Evolutionary conservation across 2,329 filamentous ascomycete genomes (phyloP).

Genomic region (Fusarium coicis): DNA sequence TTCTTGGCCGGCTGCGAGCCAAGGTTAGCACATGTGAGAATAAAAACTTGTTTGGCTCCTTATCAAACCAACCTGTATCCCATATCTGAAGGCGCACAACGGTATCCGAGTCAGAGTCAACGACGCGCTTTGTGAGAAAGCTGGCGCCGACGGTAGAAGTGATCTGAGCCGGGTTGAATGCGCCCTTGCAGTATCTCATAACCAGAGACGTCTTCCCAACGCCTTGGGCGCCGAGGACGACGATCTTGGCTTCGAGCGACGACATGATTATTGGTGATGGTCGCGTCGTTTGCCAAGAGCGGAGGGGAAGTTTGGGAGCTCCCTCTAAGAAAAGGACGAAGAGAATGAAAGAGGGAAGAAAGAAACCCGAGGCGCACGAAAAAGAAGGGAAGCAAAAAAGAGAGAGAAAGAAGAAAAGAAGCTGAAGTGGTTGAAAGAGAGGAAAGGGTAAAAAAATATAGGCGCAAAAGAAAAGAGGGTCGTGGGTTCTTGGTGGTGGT

Average conservation of each 20-base stretch:
- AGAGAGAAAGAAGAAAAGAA: slow-evolving; percentile 15
- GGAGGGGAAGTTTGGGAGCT: slow-evolving; percentile 2
- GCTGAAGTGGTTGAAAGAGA: slow-evolving; percentile 6
- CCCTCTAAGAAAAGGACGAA: slow-evolving; percentile 4
- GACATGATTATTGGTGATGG: slow-evolving; percentile 51
- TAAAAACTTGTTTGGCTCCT: neutral
- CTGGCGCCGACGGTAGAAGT: slow-evolving; percentile 82
- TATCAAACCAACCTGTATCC: slow-evolving; percentile 75
- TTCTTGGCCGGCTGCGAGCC: slow-evolving; percentile 79
- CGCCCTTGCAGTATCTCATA: slow-evolving; percentile 78
- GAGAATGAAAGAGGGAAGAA: slow-evolving; percentile 15
- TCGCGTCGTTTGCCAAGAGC: slow-evolving; percentile 19
- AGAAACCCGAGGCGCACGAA: slow-evolving; percentile 5
- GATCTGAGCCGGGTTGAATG: slow-evolving; percentile 72
- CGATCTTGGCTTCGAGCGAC: slow-evolving; percentile 83
- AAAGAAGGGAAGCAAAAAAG: slow-evolving; percentile 20
- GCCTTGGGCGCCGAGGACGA: slow-evolving; percentile 82
- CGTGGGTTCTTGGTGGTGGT: slow-evolving; percentile 26
- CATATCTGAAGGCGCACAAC: slow-evolving; percentile 93
- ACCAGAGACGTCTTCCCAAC: slow-evolving; percentile 84
- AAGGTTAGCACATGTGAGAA: slow-evolving; percentile 8
- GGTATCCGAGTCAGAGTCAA: slow-evolving; percentile 86
- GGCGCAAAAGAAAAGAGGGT: slow-evolving; percentile 26
- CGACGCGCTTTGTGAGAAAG: slow-evolving; percentile 81
- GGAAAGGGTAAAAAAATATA: slow-evolving; percentile 2